phyloP scores from a whole-genome alignment of 2,329 filamentous ascomycete species.

The Arthrinium puccinioides region DNA sequence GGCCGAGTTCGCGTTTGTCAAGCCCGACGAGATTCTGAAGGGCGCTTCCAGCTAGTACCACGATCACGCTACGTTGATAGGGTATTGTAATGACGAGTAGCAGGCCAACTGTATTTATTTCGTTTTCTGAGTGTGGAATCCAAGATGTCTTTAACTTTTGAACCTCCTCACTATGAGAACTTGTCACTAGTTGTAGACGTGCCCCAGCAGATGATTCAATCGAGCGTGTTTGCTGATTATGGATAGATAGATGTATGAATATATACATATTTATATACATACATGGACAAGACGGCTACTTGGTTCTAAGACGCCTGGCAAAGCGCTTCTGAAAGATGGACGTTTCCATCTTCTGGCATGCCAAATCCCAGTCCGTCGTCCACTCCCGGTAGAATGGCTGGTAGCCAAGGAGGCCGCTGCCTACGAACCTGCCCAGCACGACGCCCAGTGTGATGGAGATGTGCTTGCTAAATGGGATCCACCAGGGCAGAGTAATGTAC shows the following conservation, averaged over 20 bases:
- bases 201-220: too few species aligned
- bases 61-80: too few species aligned
- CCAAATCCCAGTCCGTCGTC: slow-evolving; percentile 8
- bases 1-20: slow-evolving; percentile 15
- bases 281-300: background rate
- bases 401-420: slow-evolving; percentile 9
- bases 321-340: slow-evolving; percentile 9
- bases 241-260: too few species aligned
- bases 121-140: too few species aligned
- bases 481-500: slow-evolving; percentile 7
- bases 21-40: background rate
- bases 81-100: too few species aligned
- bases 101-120: too few species aligned
- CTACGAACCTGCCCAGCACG: slow-evolving; percentile 10
- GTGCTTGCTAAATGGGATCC: slow-evolving; percentile 8
- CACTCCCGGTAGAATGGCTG: slow-evolving; percentile 10
- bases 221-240: too few species aligned
- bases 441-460: slow-evolving; percentile 3
- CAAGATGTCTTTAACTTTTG: too few species aligned
- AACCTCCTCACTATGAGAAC: too few species aligned
- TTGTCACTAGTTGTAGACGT: too few species aligned
- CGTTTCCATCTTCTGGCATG: slow-evolving; percentile 8
- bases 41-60: too few species aligned
- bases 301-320: background rate
- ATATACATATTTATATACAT: background rate